phyloP scores from a whole-genome alignment of 495 filamentous ascomycete genomes.

The Parathielavia hyrcaniae region DNA sequence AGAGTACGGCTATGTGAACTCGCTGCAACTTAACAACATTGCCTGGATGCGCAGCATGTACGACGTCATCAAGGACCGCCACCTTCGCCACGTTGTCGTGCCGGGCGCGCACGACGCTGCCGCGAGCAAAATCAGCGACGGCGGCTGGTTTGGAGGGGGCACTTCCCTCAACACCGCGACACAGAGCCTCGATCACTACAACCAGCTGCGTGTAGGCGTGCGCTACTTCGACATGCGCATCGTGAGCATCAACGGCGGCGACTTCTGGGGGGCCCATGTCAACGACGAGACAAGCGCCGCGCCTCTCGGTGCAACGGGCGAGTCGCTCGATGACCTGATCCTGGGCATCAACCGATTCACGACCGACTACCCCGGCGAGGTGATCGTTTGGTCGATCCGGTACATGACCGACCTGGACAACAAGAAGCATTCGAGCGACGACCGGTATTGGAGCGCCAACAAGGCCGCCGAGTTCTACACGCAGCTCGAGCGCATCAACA shows the following conservation, averaged over 20 bases:
- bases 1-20: slow-evolving; percentile 6
- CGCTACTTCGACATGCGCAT: slow-evolving; percentile 20
- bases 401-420: not conserved
- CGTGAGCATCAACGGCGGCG: not conserved
- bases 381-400: slow-evolving; percentile 11
- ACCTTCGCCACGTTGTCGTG: slow-evolving; percentile 18
- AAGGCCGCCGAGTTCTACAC: slow-evolving; percentile 9
- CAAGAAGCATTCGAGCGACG: not conserved
- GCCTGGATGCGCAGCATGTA: slow-evolving; percentile 17
- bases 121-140: slow-evolving; percentile 7
- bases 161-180: slow-evolving; percentile 11
- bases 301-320: slow-evolving; percentile 11
- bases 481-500: slow-evolving; percentile 11
- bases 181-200: slow-evolving; percentile 9
- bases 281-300: not conserved
- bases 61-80: slow-evolving; percentile 14
- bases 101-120: slow-evolving; percentile 21
- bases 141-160: slow-evolving; percentile 4
- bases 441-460: slow-evolving; percentile 6
- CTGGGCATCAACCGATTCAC: slow-evolving; percentile 16
- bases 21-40: not conserved
- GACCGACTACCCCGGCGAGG: slow-evolving; percentile 15
- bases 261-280: slow-evolving; percentile 14
- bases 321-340: slow-evolving; percentile 10
- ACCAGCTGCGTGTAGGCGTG: slow-evolving; percentile 14